Evolutionary conservation across 768 basidiomycete species (phyloP).

Genomic region (Chalciporus sphaerocephalus): DNA sequence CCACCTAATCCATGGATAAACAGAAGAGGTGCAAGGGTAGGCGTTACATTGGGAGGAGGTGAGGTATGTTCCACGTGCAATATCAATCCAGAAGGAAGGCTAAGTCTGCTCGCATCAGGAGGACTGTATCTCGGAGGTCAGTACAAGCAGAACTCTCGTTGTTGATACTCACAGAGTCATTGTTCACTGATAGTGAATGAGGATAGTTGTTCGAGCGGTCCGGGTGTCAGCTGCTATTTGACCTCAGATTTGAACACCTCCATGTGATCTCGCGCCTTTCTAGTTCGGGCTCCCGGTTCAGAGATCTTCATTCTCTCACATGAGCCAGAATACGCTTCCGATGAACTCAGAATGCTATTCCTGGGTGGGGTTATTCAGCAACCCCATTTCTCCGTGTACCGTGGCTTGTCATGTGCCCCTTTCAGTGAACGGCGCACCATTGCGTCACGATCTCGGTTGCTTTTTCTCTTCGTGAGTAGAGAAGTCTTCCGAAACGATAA

Average conservation of each 20-base stretch:
- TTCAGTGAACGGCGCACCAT: constrained; percentile 7
- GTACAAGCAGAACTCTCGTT: too few species aligned
- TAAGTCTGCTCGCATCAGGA: constrained; percentile 2
- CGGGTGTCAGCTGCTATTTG: too few species aligned
- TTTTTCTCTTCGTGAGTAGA: background rate
- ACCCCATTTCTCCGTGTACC: background rate
- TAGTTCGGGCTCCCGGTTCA: background rate
- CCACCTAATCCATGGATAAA: constrained; percentile 7
- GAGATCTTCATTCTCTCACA: background rate
- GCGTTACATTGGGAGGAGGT: background rate
- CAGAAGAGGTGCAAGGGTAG: background rate
- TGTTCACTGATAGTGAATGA: too few species aligned
- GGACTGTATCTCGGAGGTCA: constrained; percentile 1
- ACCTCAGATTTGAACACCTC: background rate
- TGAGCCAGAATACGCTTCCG: background rate
- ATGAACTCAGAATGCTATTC: background rate
- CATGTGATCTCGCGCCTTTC: constrained; percentile 2
- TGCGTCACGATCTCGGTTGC: background rate
- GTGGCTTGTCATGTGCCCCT: constrained; percentile 5
- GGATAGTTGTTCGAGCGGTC: too few species aligned
- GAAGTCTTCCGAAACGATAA: background rate
- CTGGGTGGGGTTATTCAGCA: background rate
- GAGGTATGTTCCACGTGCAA: constrained; percentile 1
- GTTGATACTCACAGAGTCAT: too few species aligned
- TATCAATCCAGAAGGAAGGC: constrained; percentile 5